Evolutionary conservation across 768 basidiomycete genomes (phyloP).

Genomic region (Imleria badia): DNA sequence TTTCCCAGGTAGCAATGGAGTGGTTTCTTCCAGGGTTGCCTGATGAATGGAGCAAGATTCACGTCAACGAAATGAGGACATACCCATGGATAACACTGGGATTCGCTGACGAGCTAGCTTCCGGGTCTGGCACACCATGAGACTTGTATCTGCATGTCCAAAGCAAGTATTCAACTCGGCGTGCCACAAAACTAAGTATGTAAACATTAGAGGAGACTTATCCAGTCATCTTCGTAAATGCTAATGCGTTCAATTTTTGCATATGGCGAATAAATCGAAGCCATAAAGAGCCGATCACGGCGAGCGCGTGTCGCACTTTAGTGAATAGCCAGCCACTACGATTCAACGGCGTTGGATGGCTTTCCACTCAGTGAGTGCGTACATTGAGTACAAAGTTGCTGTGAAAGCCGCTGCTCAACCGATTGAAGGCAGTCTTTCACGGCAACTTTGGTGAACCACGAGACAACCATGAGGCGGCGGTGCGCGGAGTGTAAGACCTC

Average conservation of each 20-base stretch:
- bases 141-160: neutral
- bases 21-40: slow-evolving; percentile 2
- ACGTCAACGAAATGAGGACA: neutral
- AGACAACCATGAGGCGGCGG: too few species aligned
- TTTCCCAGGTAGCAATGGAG: slow-evolving; percentile 8
- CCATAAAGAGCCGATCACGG: neutral
- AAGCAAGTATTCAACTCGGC: neutral
- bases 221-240: neutral
- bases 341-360: neutral
- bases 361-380: slow-evolving; percentile 3
- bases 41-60: neutral
- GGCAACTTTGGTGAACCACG: neutral
- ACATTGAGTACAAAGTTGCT: neutral
- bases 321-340: slow-evolving; percentile 9
- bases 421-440: too few species aligned
- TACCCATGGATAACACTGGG: neutral
- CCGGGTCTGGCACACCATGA: neutral
- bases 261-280: neutral
- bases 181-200: neutral
- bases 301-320: neutral
- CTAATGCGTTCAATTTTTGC: too few species aligned
- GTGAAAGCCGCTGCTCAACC: neutral
- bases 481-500: too few species aligned
- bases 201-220: neutral
- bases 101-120: neutral